Evolutionary conservation across 2,329 filamentous ascomycete species (phyloP), one percentile per base, ranked within the genome.

Genomic region (Microthyrium microscopicum): DNA sequence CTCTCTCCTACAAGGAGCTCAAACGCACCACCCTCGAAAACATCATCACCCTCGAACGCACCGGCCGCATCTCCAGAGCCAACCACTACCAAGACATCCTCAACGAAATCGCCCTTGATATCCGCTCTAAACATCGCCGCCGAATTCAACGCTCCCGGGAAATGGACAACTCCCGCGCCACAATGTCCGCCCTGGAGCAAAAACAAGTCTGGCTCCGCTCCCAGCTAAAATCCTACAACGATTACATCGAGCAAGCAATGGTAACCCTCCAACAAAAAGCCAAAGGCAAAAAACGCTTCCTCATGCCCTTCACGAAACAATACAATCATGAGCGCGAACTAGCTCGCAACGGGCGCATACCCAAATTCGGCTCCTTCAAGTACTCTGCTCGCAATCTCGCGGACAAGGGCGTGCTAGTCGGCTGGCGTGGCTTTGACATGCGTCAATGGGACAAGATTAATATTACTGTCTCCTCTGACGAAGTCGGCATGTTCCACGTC

Each of bases 221-320:
- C 45, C 89, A 98, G 58, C 72, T 92, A 39, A 93, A 93, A 65
- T 89, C 77, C 42, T 98, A 98, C 60, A 93, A 98, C 52, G 84
- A 98, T 59, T 98, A 98, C 57, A 93, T 98, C 49, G 91, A 98
- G 60, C 85, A 93, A 55, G 87, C 89, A 31, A 94, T 98, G 82
- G 69, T 85, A 39, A 98, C 91, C 4, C 65, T 98, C 38, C 89
- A 95, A 55, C 89, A 95, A 55, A 93, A 81, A 58, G 92, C 94
- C 56, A 94, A 94, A 58, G 85, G 78, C 40, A 91, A 91, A 61
- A 92, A 91, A 55, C 73, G 79, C 34, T 94, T 94, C 65, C 68
- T 94, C 36, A 70, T 98, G 54, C 89, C 89, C 11, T 98, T 98
- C 54, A 94, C 87, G 17, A 92, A 92, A 50, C 89, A 98, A 56